Evolutionary conservation across 2,329 filamentous ascomycete species (phyloP).

Genomic region (Claviceps cyperi): DNA sequence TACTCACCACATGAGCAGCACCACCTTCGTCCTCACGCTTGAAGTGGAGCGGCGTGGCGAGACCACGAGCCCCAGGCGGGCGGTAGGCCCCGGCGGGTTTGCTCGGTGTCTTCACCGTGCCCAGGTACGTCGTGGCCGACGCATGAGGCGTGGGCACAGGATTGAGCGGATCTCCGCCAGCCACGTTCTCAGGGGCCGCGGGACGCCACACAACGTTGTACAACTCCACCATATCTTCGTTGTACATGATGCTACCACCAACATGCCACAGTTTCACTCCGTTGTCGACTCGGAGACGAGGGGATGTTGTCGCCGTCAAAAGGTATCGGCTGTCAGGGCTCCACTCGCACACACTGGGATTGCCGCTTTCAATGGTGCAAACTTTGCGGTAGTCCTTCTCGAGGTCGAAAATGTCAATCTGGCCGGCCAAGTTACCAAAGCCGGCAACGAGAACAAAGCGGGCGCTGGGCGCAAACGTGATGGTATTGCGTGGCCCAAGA

Average conservation of each 20-base stretch:
- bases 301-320: constrained; percentile 93
- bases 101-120: constrained; percentile 80
- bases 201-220: constrained; percentile 88
- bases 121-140: constrained; percentile 70
- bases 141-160: constrained; percentile 64
- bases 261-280: constrained; percentile 93
- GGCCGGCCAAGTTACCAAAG: constrained; percentile 92
- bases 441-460: constrained; percentile 88
- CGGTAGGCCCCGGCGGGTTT: constrained; percentile 97
- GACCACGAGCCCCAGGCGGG: constrained; percentile 82
- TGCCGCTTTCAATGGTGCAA: constrained; percentile 85
- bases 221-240: constrained; percentile 85
- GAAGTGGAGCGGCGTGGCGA: constrained; percentile 81
- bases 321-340: constrained; percentile 92
- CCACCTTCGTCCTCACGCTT: constrained; percentile 96
- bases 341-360: constrained; percentile 94
- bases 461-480: constrained; percentile 84
- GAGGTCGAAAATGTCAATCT: constrained; percentile 95
- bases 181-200: constrained; percentile 44
- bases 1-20: constrained; percentile 67
- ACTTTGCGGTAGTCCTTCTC: constrained; percentile 89
- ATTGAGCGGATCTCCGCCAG: constrained; percentile 54
- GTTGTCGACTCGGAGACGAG: constrained; percentile 89
- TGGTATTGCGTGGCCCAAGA: constrained; percentile 81
- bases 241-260: constrained; percentile 78